phyloP scores from a whole-genome alignment of 2,329 filamentous ascomycete genomes.

The Exophiala calicioides region DNA sequence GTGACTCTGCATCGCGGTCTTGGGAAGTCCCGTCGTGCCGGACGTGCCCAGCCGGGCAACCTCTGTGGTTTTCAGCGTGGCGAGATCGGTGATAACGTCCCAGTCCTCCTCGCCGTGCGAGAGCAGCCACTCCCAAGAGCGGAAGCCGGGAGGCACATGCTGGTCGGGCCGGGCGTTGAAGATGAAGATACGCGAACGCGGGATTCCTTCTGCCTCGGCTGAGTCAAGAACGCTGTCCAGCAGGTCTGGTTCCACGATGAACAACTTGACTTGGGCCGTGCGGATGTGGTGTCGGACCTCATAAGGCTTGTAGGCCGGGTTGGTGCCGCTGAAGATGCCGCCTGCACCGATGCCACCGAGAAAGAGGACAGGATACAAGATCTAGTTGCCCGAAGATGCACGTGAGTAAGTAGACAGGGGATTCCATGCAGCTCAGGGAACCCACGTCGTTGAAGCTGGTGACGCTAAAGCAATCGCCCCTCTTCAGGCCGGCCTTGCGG shows the following conservation, averaged over 20 bases:
- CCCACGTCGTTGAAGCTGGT: too few species aligned
- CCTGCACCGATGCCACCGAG: slow-evolving; percentile 49
- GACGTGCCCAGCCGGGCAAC: slow-evolving; percentile 56
- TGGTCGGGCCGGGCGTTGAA: slow-evolving; percentile 41
- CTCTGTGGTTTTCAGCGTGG: slow-evolving; percentile 42
- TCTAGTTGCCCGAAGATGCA: too few species aligned
- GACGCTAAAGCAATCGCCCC: too few species aligned
- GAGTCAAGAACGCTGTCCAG: slow-evolving; percentile 5
- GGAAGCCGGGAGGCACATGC: slow-evolving; percentile 40
- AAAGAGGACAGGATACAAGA: slow-evolving; percentile 42
- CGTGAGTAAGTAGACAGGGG: too few species aligned
- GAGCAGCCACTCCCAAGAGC: slow-evolving; percentile 51
- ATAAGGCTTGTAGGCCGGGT: slow-evolving; percentile 48
- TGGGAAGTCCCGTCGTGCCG: slow-evolving; percentile 63
- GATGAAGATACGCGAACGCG: slow-evolving; percentile 8
- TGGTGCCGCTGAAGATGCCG: slow-evolving; percentile 54
- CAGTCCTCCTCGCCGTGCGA: slow-evolving; percentile 52
- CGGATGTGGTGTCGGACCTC: slow-evolving; percentile 52
- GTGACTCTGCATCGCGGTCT: slow-evolving; percentile 60
- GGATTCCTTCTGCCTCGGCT: slow-evolving; percentile 6
- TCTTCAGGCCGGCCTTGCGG: too few species aligned
- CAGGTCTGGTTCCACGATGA: slow-evolving; percentile 45
- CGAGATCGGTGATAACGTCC: slow-evolving; percentile 45
- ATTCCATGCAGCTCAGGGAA: too few species aligned
- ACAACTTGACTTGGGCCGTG: slow-evolving; percentile 45